Conservation (phyloP, 2,329 filamentous ascomycete genomes). For the Pyrenophora teres region DNA sequence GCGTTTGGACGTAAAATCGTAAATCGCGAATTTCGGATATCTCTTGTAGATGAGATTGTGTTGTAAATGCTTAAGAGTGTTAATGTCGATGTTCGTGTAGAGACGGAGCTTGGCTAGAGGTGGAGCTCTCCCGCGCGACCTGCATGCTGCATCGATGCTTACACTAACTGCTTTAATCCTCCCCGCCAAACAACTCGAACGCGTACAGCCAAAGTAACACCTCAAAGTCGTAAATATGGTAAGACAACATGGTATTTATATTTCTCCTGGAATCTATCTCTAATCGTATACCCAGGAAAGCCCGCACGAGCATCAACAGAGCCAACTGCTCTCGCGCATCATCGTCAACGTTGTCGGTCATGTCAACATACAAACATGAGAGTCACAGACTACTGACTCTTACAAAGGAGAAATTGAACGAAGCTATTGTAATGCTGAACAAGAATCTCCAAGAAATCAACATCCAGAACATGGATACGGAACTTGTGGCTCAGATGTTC, state of each 20-base stretch:
- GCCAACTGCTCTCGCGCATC: slow-evolving; percentile 87
- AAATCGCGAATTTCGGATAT: not conserved
- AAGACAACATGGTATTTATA: not conserved
- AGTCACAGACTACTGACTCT: slow-evolving; percentile 8
- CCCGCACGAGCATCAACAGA: slow-evolving; percentile 97
- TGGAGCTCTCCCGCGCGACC: slow-evolving; percentile 23
- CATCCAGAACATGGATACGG: slow-evolving; percentile 97
- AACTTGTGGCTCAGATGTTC: slow-evolving; percentile 98
- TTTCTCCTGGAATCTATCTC: slow-evolving; percentile 6
- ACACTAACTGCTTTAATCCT: slow-evolving; percentile 34
- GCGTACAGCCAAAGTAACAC: slow-evolving; percentile 16
- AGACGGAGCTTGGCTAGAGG: slow-evolving; percentile 24
- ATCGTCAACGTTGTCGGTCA: slow-evolving; percentile 93
- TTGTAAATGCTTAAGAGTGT: not conserved
- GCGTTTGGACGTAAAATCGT: not conserved
- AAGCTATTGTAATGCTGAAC: slow-evolving; percentile 90
- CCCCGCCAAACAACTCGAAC: slow-evolving; percentile 31
- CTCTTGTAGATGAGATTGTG: not conserved
- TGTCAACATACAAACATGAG: not conserved
- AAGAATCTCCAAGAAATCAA: slow-evolving; percentile 96
- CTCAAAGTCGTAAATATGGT: slow-evolving; percentile 31
- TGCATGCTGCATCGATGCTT: slow-evolving; percentile 13
- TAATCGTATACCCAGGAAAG: slow-evolving; percentile 67
- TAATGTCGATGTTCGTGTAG: slow-evolving; percentile 7
- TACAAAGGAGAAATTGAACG: slow-evolving; percentile 90